Percentiles rank a stretch among this genome's conserved stretches.
These are phyloP conservation scores for Globisporangium emineosum DNA, from an alignment of 352 stramenopile genomes.

Conservation along the genomic window DNA sequence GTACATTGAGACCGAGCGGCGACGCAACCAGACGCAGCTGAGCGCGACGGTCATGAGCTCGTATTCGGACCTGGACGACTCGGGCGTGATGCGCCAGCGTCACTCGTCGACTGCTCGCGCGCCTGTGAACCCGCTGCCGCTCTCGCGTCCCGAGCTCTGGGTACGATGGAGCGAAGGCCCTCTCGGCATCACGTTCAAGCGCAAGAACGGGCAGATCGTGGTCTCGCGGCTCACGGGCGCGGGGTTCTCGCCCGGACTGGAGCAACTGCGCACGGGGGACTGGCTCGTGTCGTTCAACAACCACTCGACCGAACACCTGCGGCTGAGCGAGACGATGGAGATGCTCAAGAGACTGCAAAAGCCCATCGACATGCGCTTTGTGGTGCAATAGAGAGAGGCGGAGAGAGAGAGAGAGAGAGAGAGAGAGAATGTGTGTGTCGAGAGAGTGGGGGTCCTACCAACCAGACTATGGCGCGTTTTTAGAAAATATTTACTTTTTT, in stretches of 20 bases:
- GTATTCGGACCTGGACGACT: constrained; percentile 75
- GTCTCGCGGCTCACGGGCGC: constrained; percentile 72
- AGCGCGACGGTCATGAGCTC: constrained; percentile 45
- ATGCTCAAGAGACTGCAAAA: constrained; percentile 75
- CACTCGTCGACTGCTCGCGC: neutral
- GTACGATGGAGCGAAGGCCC: constrained; percentile 71
- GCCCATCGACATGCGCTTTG: constrained; percentile 76
- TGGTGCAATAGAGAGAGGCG: constrained; percentile 58
- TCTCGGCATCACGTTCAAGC: constrained; percentile 79
- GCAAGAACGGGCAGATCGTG: constrained; percentile 73
- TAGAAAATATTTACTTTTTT: constrained; percentile 7
- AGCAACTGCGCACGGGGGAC: constrained; percentile 65
- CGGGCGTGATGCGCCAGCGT: constrained; percentile 38
- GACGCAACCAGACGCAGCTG: constrained; percentile 36
- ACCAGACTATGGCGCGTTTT: neutral
- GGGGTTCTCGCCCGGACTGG: constrained; percentile 57
- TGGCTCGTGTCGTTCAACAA: constrained; percentile 80
- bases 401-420: neutral
- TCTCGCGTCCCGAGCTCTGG: constrained; percentile 50
- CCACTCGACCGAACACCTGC: constrained; percentile 51
- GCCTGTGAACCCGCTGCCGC: constrained; percentile 20
- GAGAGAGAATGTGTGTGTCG: no score
- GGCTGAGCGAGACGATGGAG: constrained; percentile 77
- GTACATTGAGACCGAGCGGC: constrained; percentile 67
- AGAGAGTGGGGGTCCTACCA: neutral